Percentiles rank a stretch among this genome's conserved stretches.
phyloP scores from a whole-genome alignment of 495 filamentous ascomycete species.

The Neurospora terricola region DNA sequence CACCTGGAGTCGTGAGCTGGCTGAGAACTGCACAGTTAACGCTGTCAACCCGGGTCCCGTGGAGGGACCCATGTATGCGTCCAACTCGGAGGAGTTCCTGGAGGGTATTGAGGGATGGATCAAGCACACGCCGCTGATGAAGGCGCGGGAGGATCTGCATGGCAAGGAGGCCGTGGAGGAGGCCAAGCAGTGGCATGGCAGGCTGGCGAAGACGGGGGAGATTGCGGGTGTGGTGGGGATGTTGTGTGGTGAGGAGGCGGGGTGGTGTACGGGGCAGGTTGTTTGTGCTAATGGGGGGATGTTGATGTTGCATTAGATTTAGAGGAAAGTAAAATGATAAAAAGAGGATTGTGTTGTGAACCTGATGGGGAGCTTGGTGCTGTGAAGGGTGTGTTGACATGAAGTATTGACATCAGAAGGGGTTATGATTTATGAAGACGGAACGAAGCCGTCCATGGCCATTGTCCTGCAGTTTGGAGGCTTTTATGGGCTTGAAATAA shows the following conservation, averaged over 20 bases:
- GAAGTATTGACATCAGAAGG: not conserved
- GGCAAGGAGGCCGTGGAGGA: slow-evolving; percentile 49
- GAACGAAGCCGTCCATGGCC: not conserved
- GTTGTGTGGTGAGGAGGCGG: slow-evolving; percentile 62
- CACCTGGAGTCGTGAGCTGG: slow-evolving; percentile 75
- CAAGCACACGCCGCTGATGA: slow-evolving; percentile 57
- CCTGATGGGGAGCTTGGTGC: slow-evolving; percentile 74
- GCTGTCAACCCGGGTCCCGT: slow-evolving; percentile 84
- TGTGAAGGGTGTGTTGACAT: slow-evolving; percentile 48
- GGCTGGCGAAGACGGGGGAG: slow-evolving; percentile 63
- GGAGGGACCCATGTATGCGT: slow-evolving; percentile 57
- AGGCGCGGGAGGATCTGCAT: slow-evolving; percentile 45
- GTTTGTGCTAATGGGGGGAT: slow-evolving; percentile 85
- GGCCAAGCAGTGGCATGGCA: slow-evolving; percentile 49
- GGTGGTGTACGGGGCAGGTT: slow-evolving; percentile 77
- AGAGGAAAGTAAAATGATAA: not conserved
- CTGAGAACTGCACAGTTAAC: slow-evolving; percentile 73
- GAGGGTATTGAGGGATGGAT: slow-evolving; percentile 41
- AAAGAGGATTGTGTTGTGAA: slow-evolving; percentile 48
- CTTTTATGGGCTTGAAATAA: not conserved
- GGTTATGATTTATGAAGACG: not conserved
- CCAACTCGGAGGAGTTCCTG: slow-evolving; percentile 32
- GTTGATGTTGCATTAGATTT: slow-evolving; percentile 39
- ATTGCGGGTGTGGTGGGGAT: slow-evolving; percentile 80
- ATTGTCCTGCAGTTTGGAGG: not conserved